Conservation (phyloP, 2,329 filamentous ascomycete species). For the Talaromyces islandicus region DNA sequence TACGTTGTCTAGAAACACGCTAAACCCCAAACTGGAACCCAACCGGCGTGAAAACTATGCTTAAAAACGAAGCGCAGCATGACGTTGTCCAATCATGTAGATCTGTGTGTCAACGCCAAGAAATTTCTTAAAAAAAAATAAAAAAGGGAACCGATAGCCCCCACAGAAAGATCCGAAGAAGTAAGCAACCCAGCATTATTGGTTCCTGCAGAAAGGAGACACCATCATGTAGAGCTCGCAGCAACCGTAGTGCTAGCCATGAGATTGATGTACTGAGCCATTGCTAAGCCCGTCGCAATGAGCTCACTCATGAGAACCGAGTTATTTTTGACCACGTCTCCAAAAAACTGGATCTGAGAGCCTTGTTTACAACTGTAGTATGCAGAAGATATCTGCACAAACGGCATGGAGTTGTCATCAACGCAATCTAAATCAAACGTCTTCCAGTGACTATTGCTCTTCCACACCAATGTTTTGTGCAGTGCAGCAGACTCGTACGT, state of each 20-base stretch:
- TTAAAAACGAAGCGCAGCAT: neutral
- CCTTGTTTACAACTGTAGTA: neutral
- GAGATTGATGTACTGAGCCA: neutral
- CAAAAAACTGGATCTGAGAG: neutral
- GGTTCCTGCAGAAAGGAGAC: neutral
- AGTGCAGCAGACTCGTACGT: neutral
- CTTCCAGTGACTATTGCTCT: neutral
- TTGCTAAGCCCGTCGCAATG: neutral
- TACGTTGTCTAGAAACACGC: neutral
- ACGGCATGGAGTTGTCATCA: conserved; percentile 41
- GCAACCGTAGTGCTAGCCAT: neutral
- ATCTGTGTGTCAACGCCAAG: neutral
- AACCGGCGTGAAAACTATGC: neutral
- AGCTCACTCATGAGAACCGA: neutral
- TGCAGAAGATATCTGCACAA: neutral
- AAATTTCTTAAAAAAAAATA: neutral
- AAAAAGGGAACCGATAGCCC: neutral
- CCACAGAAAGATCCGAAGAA: neutral
- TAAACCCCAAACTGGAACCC: neutral
- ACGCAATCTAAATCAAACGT: neutral
- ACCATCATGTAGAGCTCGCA: neutral
- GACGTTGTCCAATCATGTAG: neutral
- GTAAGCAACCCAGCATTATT: neutral
- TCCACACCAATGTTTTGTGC: neutral
- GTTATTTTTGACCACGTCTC: neutral